A percentile compares a stretch with the other conserved stretches of the same genome.
These are phyloP conservation scores for Fraxinus ornus DNA, from an alignment of 305 asterid species.

Conservation along the genomic window DNA sequence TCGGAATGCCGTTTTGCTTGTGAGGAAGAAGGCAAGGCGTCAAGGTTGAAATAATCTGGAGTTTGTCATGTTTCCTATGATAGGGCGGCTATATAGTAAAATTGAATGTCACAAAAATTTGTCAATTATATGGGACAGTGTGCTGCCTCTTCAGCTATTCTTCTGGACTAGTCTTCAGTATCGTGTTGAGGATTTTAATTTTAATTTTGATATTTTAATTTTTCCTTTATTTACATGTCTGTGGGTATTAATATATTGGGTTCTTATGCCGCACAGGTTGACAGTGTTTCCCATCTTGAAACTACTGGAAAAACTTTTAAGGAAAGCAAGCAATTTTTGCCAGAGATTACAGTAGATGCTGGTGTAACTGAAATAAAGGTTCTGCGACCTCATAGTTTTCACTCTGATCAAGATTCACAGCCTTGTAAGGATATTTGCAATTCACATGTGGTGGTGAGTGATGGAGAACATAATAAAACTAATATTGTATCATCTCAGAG, in stretches of 20 bases:
- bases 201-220: not conserved
- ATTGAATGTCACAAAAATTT: not conserved
- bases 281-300: slow-evolving; percentile 54
- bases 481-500: slow-evolving; percentile 15
- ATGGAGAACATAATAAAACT: slow-evolving; percentile 30
- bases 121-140: not conserved
- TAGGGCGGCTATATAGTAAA: too few species aligned
- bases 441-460: slow-evolving; percentile 23
- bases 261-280: slow-evolving; percentile 53
- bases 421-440: slow-evolving; percentile 31
- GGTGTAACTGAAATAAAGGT: slow-evolving; percentile 14
- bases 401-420: slow-evolving; percentile 31
- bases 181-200: not conserved
- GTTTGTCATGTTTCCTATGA: too few species aligned
- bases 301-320: slow-evolving; percentile 38
- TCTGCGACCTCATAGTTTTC: slow-evolving; percentile 21
- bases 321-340: slow-evolving; percentile 29
- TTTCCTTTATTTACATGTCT: not conserved
- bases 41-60: too few species aligned
- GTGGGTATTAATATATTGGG: slow-evolving; percentile 15
- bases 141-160: not conserved
- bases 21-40: too few species aligned
- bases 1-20: too few species aligned
- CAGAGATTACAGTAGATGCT: slow-evolving; percentile 20
- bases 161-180: not conserved